Percentiles rank a stretch among this genome's conserved stretches.
Evolutionary conservation across 2,329 filamentous ascomycete species (phyloP).

Genomic region (Fusarium sp.): DNA sequence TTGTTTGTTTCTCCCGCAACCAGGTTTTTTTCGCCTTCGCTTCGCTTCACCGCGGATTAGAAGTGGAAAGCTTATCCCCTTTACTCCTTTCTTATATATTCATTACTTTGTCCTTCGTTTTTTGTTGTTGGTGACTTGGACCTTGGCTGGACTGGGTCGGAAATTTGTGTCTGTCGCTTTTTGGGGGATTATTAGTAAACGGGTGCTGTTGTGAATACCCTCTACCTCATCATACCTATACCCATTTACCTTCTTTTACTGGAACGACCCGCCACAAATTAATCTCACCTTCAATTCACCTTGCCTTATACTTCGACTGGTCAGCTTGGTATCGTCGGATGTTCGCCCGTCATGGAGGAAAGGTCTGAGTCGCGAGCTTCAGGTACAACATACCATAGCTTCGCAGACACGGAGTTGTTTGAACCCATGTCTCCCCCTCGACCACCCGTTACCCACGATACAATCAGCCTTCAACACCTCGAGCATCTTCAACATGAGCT

Average conservation of each 20-base stretch:
- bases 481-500: slow-evolving; percentile 35
- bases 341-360: slow-evolving; percentile 42
- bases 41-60: slow-evolving; percentile 37
- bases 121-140: neutral
- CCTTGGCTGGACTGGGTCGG: slow-evolving; percentile 38
- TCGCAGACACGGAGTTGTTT: slow-evolving; percentile 59
- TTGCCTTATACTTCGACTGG: neutral
- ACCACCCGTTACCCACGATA: slow-evolving; percentile 38
- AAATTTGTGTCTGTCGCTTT: slow-evolving; percentile 37
- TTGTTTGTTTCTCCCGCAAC: slow-evolving; percentile 29
- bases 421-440: slow-evolving; percentile 50
- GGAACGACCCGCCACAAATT: neutral
- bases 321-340: slow-evolving; percentile 26
- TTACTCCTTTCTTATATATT: neutral
- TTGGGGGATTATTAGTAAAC: neutral
- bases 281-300: neutral
- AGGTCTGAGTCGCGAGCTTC: slow-evolving; percentile 56
- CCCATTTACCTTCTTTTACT: neutral
- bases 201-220: slow-evolving; percentile 25
- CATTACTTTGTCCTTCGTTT: neutral
- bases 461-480: slow-evolving; percentile 31
- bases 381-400: slow-evolving; percentile 64
- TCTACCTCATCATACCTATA: slow-evolving; percentile 1
- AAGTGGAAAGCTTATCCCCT: neutral
- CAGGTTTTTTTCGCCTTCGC: slow-evolving; percentile 16